Conservation (phyloP, 768 basidiomycete genomes). For the Amanita muscaria region DNA sequence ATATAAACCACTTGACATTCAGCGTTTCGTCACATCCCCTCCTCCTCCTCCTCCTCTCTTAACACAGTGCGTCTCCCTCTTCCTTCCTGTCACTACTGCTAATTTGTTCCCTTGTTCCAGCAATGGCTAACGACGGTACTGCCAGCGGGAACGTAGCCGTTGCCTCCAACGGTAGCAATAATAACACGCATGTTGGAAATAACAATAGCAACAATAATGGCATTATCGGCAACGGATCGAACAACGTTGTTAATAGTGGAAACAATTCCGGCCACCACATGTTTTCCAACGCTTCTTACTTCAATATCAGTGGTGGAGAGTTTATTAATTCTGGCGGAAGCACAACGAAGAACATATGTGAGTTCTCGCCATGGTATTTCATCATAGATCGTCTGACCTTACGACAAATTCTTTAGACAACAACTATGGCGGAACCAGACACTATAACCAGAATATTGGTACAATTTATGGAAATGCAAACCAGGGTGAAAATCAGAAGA, state of each 20-base stretch:
- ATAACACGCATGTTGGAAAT: not conserved
- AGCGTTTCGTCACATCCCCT: too few relatives aligned
- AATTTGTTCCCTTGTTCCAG: too few relatives aligned
- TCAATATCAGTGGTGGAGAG: not conserved
- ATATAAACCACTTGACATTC: too few relatives aligned
- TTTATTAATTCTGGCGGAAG: not conserved
- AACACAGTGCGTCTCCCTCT: too few relatives aligned
- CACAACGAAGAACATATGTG: not conserved
- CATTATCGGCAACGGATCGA: not conserved
- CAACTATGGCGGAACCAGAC: not conserved
- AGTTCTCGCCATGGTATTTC: not conserved
- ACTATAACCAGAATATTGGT: not conserved
- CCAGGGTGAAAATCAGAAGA: too few relatives aligned
- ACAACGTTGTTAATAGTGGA: not conserved
- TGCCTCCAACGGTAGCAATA: too few relatives aligned
- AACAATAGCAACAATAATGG: not conserved
- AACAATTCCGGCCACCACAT: not conserved
- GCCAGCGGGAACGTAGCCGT: not conserved
- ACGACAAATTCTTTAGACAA: not conserved
- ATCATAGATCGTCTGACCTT: not conserved
- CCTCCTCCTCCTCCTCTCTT: too few relatives aligned
- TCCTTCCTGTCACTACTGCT: too few relatives aligned
- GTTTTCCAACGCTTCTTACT: not conserved
- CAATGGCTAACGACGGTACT: too few relatives aligned
- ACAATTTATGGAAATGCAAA: too few relatives aligned